phyloP scores from a whole-genome alignment of 495 filamentous ascomycete species.

The Xylaria palmicola region DNA sequence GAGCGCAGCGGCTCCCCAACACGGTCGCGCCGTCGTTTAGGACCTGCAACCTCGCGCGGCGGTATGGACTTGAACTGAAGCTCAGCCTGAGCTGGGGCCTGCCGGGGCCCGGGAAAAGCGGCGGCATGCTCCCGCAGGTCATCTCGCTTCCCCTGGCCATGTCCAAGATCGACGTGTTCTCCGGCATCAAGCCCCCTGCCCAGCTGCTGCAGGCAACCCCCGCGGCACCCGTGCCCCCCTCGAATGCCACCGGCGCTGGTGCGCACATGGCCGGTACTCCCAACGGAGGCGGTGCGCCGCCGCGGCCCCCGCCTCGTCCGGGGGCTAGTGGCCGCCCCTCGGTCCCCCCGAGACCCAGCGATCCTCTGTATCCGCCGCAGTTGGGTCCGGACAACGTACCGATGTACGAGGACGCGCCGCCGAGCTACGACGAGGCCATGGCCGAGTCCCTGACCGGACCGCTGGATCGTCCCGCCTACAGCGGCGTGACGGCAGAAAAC shows the following conservation, averaged over 20 bases:
- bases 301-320: conserved; percentile 25
- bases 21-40: conserved; percentile 81
- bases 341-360: conserved; percentile 21
- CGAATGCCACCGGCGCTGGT: background rate
- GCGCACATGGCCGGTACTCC: background rate
- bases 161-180: conserved; percentile 72
- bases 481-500: conserved; percentile 50
- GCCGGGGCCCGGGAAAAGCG: conserved; percentile 14
- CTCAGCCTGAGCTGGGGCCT: conserved; percentile 65
- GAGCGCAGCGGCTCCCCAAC: conserved; percentile 66
- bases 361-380: conserved; percentile 50
- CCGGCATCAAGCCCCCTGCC: conserved; percentile 82
- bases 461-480: conserved; percentile 43
- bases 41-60: conserved; percentile 82
- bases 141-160: conserved; percentile 75
- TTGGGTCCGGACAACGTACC: conserved; percentile 39
- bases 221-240: conserved; percentile 7
- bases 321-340: conserved; percentile 25
- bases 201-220: conserved; percentile 62
- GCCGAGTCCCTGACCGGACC: conserved; percentile 63
- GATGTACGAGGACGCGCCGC: conserved; percentile 63
- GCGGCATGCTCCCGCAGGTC: conserved; percentile 52
- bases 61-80: conserved; percentile 78
- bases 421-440: conserved; percentile 90
- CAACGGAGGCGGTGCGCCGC: conserved; percentile 28